These are phyloP conservation scores for Zygosaccharomyces pseudobailii DNA, from an alignment of 1,139 yeast genomes.

Conservation along the genomic window DNA sequence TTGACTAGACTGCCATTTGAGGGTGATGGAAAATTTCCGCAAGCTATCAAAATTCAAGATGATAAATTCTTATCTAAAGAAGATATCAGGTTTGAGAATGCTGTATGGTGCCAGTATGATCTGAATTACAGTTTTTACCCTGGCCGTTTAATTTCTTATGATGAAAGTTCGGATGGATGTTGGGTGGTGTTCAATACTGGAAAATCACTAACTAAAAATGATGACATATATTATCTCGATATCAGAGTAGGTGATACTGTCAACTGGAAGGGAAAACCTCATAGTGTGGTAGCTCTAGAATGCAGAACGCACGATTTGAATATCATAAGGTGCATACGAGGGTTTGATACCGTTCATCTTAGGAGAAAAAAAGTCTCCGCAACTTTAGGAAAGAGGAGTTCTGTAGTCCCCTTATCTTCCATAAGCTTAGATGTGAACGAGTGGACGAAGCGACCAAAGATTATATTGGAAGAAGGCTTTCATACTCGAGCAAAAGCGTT, in stretches of 20 bases:
- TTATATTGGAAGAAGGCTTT: constrained; percentile 16
- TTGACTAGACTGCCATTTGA: not conserved
- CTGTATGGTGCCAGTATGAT: constrained; percentile 37
- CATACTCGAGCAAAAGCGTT: constrained; percentile 13
- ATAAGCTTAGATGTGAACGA: constrained; percentile 26
- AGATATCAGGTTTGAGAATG: constrained; percentile 30
- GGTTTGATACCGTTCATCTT: constrained; percentile 48
- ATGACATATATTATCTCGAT: constrained; percentile 34
- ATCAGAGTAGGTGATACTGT: constrained; percentile 42
- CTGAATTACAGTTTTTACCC: constrained; percentile 34
- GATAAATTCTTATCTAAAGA: constrained; percentile 17
- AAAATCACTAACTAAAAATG: constrained; percentile 16
- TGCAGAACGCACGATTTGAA: constrained; percentile 19
- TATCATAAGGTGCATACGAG: constrained; percentile 50
- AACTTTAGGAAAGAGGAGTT: constrained; percentile 16
- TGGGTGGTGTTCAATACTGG: constrained; percentile 25
- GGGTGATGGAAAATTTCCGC: constrained; percentile 9
- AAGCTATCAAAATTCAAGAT: constrained; percentile 15
- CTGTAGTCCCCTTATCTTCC: constrained; percentile 21
- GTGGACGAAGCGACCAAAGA: constrained; percentile 31
- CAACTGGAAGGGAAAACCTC: constrained; percentile 31
- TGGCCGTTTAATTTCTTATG: constrained; percentile 27
- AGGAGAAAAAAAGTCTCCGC: constrained; percentile 30
- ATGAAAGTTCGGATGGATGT: constrained; percentile 21
- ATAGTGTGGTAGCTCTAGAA: constrained; percentile 45